Evolutionary conservation across 2,329 filamentous ascomycete genomes (phyloP), one percentile per base, ranked within the genome.

Genomic region (Penicillium sp.): DNA sequence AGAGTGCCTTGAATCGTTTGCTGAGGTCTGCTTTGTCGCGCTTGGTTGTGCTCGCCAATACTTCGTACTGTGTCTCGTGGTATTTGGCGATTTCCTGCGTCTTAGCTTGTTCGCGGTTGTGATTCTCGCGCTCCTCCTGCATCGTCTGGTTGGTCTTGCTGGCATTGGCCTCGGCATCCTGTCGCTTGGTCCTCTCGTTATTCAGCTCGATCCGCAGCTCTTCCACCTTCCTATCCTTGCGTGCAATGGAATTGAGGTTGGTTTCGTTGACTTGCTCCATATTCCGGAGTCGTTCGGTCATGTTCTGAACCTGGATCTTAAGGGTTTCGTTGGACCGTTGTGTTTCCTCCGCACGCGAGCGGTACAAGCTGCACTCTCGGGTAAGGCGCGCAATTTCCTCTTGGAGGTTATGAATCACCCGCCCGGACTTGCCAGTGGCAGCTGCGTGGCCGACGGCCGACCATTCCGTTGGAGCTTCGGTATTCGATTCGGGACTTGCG

Each of bases 371-470:
- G 55, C 72, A 74, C 54, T 79, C 76, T 16, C 76, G 71, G 10
- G 73, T 76, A 36, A 78, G 58, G 22, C 76, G 74, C 25, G 77
- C 76, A 52, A 78, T 78, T 42, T 79, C 76, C 55, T 75, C 75
- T 61, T 78, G 76, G 30, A 79, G 63, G 50, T 75, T 74, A 53
- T 79, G 76, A 47, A 79, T 79, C 18, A 79, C 76, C 31, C 76
- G 73, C 25, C 76, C 76, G 2, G 76, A 79, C 61, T 79, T 79
- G 35, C 76, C 76, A 7, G 73, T 75, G 22, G 74, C 72, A 31
- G 76, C 76, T 53, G 76, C 76, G 53, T 78, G 75, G 11, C 76
- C 76, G 25, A 79, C 75, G 2, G 76, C 76, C 1, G 76, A 79
- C 76, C 76, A 79, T 65, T 76, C 73, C n/a, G 66, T 54, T 22